A percentile compares a stretch with the other conserved stretches of the same genome.
These are phyloP conservation scores for Acer negundo DNA, from an alignment of 345 rosid genomes.

Conservation along the genomic window DNA sequence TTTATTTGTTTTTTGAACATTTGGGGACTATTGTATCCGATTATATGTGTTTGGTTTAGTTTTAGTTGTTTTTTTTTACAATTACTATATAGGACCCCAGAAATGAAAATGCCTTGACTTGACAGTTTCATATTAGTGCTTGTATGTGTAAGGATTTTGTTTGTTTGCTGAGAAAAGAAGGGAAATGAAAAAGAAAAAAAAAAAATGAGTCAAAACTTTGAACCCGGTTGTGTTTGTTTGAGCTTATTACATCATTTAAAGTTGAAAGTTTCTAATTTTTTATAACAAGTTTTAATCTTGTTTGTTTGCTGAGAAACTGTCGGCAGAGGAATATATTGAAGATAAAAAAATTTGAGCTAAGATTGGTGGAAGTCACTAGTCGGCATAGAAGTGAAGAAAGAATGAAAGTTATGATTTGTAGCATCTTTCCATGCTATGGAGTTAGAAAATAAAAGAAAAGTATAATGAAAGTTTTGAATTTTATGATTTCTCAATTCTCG, in stretches of 20 bases:
- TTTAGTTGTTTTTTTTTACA: neutral
- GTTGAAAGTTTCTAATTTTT: neutral
- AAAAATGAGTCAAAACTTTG: constrained; percentile 2
- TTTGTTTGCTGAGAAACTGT: too few relatives aligned
- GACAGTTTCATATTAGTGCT: constrained; percentile 4
- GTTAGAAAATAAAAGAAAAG: constrained; percentile 9
- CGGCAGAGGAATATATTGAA: too few relatives aligned
- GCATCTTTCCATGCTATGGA: neutral
- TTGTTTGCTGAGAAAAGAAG: constrained; percentile 10
- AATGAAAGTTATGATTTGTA: neutral
- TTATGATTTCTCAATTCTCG: neutral
- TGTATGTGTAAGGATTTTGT: constrained; percentile 4
- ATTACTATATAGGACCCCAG: neutral
- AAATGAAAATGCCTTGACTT: neutral
- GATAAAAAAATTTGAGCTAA: neutral
- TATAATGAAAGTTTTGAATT: neutral
- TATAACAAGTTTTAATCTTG: neutral
- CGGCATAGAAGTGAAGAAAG: neutral
- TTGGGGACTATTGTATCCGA: neutral
- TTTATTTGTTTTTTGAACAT: neutral
- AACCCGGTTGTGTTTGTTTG: neutral
- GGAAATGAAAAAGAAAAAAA: neutral
- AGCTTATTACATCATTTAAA: neutral
- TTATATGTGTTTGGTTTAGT: neutral
- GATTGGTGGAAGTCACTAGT: neutral